These are phyloP conservation scores for Rossbeevera mucosa DNA, from an alignment of 768 basidiomycete genomes.

Conservation along the genomic window DNA sequence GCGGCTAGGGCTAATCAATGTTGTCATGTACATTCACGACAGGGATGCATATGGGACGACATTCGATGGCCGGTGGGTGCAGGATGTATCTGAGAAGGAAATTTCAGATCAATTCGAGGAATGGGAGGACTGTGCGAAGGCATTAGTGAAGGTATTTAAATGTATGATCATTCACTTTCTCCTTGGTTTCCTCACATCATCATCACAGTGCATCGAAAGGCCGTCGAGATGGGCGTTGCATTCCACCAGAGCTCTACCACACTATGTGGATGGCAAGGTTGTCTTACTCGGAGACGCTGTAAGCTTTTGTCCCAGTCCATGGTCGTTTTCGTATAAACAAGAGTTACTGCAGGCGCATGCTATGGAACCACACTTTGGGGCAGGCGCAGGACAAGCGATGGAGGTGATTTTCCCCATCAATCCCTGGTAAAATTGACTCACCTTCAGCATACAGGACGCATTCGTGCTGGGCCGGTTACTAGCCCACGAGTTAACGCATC, in stretches of 20 bases:
- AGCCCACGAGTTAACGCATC: slow-evolving; percentile 18
- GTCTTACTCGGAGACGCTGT: slow-evolving; percentile 49
- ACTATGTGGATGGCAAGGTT: slow-evolving; percentile 37
- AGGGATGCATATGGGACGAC: slow-evolving; percentile 26
- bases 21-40: slow-evolving; percentile 30
- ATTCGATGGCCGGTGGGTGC: slow-evolving; percentile 30
- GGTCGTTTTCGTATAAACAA: neutral
- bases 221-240: slow-evolving; percentile 44
- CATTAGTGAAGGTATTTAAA: slow-evolving; percentile 12
- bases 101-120: slow-evolving; percentile 26
- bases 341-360: slow-evolving; percentile 36
- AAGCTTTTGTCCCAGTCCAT: slow-evolving; percentile 4
- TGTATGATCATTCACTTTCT: too few species aligned
- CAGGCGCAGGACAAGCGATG: slow-evolving; percentile 49
- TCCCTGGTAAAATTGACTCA: slow-evolving; percentile 6
- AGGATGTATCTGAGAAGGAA: slow-evolving; percentile 30
- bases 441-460: slow-evolving; percentile 21
- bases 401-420: slow-evolving; percentile 31
- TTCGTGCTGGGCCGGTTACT: slow-evolving; percentile 29
- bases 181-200: neutral
- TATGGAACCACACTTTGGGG: slow-evolving; percentile 43
- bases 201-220: slow-evolving; percentile 30
- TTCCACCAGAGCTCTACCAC: slow-evolving; percentile 35
- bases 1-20: slow-evolving; percentile 29
- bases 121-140: slow-evolving; percentile 16